Evolutionary conservation across 2,329 filamentous ascomycete genomes (phyloP).

Genomic region (Thermomyces lanuginosus): DNA sequence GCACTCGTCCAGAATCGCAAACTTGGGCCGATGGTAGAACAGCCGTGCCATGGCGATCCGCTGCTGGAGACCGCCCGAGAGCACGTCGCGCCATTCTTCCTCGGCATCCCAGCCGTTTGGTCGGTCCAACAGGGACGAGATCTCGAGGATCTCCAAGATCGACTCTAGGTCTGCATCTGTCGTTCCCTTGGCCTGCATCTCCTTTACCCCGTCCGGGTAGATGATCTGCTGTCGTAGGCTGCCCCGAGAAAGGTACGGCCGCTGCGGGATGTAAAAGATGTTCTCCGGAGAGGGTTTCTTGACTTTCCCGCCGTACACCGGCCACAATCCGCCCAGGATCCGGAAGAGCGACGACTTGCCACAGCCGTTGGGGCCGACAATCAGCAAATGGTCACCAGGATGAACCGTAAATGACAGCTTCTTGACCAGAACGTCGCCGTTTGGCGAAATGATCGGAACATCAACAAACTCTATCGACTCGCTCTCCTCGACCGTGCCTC

Average conservation of each 20-base stretch:
- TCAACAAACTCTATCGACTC: constrained; percentile 68
- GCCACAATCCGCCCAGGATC: constrained; percentile 91
- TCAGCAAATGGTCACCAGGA: constrained; percentile 76
- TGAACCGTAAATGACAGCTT: constrained; percentile 75
- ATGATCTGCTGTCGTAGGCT: constrained; percentile 93
- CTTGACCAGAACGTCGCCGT: constrained; percentile 79
- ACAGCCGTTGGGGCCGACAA: constrained; percentile 92
- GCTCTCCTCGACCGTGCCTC: constrained; percentile 69
- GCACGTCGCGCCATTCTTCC: constrained; percentile 88
- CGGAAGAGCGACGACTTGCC: constrained; percentile 93
- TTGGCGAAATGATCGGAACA: constrained; percentile 92
- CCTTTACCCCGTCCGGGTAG: constrained; percentile 75
- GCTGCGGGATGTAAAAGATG: constrained; percentile 96
- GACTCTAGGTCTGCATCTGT: constrained; percentile 64
- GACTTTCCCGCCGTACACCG: constrained; percentile 87
- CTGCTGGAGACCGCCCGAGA: constrained; percentile 86
- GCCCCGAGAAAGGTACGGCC: constrained; percentile 81
- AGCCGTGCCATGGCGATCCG: constrained; percentile 89
- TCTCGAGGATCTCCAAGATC: constrained; percentile 63
- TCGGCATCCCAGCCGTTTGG: constrained; percentile 82
- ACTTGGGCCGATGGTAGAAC: constrained; percentile 84
- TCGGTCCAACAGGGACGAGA: constrained; percentile 64
- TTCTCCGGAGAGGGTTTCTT: constrained; percentile 79
- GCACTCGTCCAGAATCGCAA: constrained; percentile 94
- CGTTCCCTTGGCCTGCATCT: constrained; percentile 71